Evolutionary conservation across 768 basidiomycete genomes (phyloP).

Genomic region (Hygrocybe coccinea): DNA sequence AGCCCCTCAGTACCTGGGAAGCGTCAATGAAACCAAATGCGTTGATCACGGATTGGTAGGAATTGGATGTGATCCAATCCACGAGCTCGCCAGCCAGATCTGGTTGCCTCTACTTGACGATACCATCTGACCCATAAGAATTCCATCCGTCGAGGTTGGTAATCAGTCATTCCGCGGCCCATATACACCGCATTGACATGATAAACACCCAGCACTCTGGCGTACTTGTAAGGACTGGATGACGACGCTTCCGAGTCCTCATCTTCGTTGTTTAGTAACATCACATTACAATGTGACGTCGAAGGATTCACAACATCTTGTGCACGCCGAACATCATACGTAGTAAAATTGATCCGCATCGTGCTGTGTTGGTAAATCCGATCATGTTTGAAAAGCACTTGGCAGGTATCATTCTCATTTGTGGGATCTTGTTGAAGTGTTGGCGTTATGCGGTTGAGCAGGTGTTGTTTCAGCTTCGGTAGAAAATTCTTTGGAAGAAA

Average conservation of each 20-base stretch:
- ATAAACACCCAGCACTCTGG: conserved; percentile 16
- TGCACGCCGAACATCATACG: conserved; percentile 33
- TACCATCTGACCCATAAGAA: conserved; percentile 17
- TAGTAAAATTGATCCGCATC: conserved; percentile 37
- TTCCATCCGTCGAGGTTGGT: conserved; percentile 3
- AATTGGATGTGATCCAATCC: conserved; percentile 8
- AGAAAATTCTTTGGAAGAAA: conserved; percentile 20
- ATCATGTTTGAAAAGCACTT: conserved; percentile 20
- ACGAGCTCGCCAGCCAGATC: neutral
- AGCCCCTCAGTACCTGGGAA: conserved; percentile 8
- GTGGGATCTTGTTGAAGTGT: conserved; percentile 3
- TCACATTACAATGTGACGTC: neutral
- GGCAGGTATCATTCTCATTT: conserved; percentile 13
- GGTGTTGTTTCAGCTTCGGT: conserved; percentile 24
- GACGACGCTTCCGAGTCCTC: no score
- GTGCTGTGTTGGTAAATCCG: conserved; percentile 28
- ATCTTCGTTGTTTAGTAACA: conserved; percentile 3
- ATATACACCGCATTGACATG: conserved; percentile 14
- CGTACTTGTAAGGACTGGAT: conserved; percentile 9
- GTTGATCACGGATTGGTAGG: conserved; percentile 3
- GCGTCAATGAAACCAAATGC: conserved; percentile 22
- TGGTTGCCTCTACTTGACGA: neutral
- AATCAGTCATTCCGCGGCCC: conserved; percentile 6
- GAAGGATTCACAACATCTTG: conserved; percentile 36
- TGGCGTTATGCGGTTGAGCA: conserved; percentile 21